Conservation (phyloP, 768 basidiomycete species). For the Hericium coralloides region DNA sequence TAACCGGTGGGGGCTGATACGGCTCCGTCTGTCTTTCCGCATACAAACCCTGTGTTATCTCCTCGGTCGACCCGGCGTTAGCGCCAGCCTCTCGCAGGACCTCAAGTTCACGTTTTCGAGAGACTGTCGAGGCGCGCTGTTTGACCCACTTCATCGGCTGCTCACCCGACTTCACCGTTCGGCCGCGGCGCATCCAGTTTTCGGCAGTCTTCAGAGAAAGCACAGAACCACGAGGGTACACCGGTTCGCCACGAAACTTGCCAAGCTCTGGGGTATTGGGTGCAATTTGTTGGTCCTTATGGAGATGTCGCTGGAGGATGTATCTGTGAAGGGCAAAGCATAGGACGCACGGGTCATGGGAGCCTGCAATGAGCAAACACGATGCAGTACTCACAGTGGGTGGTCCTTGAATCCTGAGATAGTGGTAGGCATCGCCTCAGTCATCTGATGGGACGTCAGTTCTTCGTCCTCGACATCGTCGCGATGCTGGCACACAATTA, state of each 20-base stretch:
- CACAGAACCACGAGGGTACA: conserved; percentile 80
- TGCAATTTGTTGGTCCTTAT: conserved; percentile 77
- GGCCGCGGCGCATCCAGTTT: conserved; percentile 90
- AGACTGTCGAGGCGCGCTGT: conserved; percentile 72
- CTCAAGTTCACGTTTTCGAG: conserved; percentile 66
- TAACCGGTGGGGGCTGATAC: conserved; percentile 71
- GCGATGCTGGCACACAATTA: conserved; percentile 49
- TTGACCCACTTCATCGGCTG: conserved; percentile 91
- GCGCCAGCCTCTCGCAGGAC: conserved; percentile 33
- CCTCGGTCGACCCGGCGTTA: conserved; percentile 27
- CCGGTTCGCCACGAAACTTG: conserved; percentile 87
- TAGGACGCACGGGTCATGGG: neutral
- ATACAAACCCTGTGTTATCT: conserved; percentile 83
- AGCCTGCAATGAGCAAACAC: neutral
- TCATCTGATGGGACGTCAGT: conserved; percentile 63
- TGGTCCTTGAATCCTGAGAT: conserved; percentile 94
- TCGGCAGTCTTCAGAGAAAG: conserved; percentile 85
- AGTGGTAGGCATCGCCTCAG: conserved; percentile 89
- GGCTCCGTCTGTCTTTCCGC: conserved; percentile 75
- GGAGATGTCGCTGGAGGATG: conserved; percentile 79
- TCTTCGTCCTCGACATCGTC: conserved; percentile 93
- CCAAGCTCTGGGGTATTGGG: conserved; percentile 70
- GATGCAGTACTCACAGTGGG: conserved; percentile 53
- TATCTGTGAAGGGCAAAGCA: conserved; percentile 40
- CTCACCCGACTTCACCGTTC: conserved; percentile 57